Conservation (phyloP, 2,329 filamentous ascomycete species). For the Teratosphaeria zuluensis region DNA sequence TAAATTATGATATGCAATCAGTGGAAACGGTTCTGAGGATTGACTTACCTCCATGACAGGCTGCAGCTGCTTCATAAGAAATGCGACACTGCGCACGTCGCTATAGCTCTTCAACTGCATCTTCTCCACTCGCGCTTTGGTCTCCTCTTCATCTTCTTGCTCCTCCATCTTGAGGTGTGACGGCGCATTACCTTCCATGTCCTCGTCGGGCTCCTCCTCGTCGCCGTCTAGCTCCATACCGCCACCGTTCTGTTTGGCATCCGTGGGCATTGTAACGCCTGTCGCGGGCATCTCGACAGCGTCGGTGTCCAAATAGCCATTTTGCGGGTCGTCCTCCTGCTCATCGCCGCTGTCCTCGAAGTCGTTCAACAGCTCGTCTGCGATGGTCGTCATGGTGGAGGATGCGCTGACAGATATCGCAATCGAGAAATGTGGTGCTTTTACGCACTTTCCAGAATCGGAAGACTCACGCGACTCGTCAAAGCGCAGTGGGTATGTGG, state of each 20-base stretch:
- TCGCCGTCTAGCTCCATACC: conserved; percentile 14
- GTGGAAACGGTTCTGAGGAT: conserved; percentile 20
- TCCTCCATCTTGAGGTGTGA: conserved; percentile 36
- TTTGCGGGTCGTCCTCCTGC: conserved; percentile 31
- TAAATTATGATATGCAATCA: conserved; percentile 42
- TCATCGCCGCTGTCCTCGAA: conserved; percentile 77
- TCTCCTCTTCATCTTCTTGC: conserved; percentile 55
- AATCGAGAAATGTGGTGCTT: not conserved
- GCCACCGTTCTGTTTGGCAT: conserved; percentile 1
- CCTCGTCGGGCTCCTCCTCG: conserved; percentile 11
- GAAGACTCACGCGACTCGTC: not conserved
- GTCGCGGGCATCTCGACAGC: not conserved
- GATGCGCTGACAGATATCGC: not conserved
- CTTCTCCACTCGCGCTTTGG: conserved; percentile 72
- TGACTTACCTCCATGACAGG: conserved; percentile 71
- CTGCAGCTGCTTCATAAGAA: conserved; percentile 70
- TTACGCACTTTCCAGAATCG: not conserved
- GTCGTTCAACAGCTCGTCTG: conserved; percentile 85
- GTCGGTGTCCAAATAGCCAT: not conserved
- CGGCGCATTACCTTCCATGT: conserved; percentile 18
- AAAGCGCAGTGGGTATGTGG: not conserved
- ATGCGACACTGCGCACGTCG: conserved; percentile 71
- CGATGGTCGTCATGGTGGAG: conserved; percentile 69
- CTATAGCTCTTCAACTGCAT: conserved; percentile 65
- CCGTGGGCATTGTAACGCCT: conserved; percentile 1